phyloP scores from a whole-genome alignment of 768 basidiomycete species.

The Suillus hirtellus region DNA sequence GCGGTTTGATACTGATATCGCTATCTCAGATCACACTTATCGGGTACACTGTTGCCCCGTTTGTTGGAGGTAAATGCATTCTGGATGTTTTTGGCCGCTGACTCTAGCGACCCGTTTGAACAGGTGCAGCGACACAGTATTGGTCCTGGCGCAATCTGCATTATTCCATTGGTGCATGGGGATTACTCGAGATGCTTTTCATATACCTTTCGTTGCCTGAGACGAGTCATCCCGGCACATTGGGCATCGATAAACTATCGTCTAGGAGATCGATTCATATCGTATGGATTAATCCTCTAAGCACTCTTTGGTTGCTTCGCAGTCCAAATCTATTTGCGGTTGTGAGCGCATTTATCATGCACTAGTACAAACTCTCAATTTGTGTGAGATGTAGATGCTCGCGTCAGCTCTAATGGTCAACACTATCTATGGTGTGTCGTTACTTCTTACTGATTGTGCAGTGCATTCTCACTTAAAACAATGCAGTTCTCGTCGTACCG shows the following conservation, averaged over 20 bases:
- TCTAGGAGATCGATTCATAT: slow-evolving; percentile 30
- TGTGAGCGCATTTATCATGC: slow-evolving; percentile 39
- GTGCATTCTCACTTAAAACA: slow-evolving; percentile 31
- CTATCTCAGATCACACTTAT: slow-evolving; percentile 47
- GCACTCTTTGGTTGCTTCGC: slow-evolving; percentile 48
- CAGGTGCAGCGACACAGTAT: slow-evolving; percentile 55
- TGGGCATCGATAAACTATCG: slow-evolving; percentile 51
- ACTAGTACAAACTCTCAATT: neutral
- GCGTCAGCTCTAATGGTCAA: neutral
- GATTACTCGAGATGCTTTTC: slow-evolving; percentile 39
- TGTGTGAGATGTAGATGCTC: neutral
- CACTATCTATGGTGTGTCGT: neutral
- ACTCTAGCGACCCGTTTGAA: neutral
- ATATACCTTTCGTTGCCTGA: slow-evolving; percentile 59
- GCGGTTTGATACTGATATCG: neutral
- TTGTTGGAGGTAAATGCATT: slow-evolving; percentile 46
- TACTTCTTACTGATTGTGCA: neutral
- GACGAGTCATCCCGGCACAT: slow-evolving; percentile 60
- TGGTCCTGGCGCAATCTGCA: slow-evolving; percentile 70
- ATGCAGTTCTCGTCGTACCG: slow-evolving; percentile 46
- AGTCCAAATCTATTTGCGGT: slow-evolving; percentile 60
- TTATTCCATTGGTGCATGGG: slow-evolving; percentile 41
- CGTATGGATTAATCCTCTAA: slow-evolving; percentile 57
- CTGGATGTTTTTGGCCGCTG: neutral
- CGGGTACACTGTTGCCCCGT: slow-evolving; percentile 61